A percentile compares a stretch with the other conserved stretches of the same genome.
Evolutionary conservation across 1,284 basidiomycete genomes (phyloP).

Genomic region (Trichosporon sp.): DNA sequence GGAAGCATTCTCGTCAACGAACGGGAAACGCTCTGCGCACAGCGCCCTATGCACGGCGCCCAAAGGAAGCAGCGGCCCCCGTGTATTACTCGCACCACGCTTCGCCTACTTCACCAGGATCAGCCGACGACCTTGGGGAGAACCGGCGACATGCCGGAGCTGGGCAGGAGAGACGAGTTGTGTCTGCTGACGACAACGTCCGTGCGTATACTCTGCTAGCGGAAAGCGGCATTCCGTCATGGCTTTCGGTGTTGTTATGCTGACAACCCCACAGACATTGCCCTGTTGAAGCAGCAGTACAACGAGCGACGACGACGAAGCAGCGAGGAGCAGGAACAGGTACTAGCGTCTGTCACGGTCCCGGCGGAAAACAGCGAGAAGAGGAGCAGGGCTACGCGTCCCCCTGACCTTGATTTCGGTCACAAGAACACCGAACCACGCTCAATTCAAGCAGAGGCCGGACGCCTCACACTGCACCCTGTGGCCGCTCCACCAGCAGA

Average conservation of each 20-base stretch:
- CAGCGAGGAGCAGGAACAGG: conserved; percentile 7
- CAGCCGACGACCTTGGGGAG: conserved; percentile 5
- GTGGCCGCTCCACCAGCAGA: conserved; percentile 16
- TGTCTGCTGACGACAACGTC: conserved; percentile 14
- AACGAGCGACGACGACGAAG: conserved; percentile 12
- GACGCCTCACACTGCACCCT: conserved; percentile 19
- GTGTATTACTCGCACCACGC: not conserved
- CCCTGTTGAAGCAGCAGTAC: conserved; percentile 18
- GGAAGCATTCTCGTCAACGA: conserved; percentile 1
- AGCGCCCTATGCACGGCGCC: conserved; percentile 19
- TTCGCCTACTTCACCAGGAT: not conserved
- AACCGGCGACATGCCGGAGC: not conserved
- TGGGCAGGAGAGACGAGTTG: conserved; percentile 6
- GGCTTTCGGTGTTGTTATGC: not conserved
- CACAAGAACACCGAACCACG: conserved; percentile 9
- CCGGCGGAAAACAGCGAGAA: not conserved
- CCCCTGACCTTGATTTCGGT: conserved; percentile 12
- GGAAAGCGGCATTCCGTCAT: not conserved
- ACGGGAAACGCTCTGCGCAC: conserved; percentile 12
- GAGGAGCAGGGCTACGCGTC: not conserved
- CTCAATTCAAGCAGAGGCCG: conserved; percentile 14
- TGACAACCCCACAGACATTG: conserved; percentile 11
- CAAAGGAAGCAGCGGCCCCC: conserved; percentile 10
- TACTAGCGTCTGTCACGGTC: not conserved
- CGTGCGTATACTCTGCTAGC: conserved; percentile 5